Evolutionary conservation across 805 yeast genomes (phyloP).

Genomic region (Wickerhamomyces mucosus): DNA sequence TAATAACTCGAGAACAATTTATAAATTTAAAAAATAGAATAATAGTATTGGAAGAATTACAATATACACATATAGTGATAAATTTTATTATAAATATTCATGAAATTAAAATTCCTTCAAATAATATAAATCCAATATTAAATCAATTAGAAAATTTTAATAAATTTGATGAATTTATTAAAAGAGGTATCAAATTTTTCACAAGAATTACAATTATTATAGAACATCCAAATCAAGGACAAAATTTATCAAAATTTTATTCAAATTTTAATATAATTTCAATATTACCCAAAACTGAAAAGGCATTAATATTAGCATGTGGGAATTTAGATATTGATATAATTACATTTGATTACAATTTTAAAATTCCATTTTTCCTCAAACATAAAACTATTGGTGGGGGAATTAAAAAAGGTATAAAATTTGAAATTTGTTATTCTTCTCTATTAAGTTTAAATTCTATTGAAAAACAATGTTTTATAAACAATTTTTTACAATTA

Average conservation of each 20-base stretch:
- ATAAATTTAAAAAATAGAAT: slow-evolving; percentile 38
- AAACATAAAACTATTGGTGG: slow-evolving; percentile 80
- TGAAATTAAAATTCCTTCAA: neutral
- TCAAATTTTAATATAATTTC: slow-evolving; percentile 69
- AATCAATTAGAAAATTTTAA: neutral
- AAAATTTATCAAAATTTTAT: slow-evolving; percentile 35
- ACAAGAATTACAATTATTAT: slow-evolving; percentile 69
- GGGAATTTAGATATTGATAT: slow-evolving; percentile 74
- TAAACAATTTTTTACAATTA: slow-evolving; percentile 30
- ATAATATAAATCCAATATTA: neutral
- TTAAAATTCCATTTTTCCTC: slow-evolving; percentile 63
- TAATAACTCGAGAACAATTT: slow-evolving; percentile 34
- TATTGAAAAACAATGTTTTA: slow-evolving; percentile 18
- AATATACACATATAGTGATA: slow-evolving; percentile 71
- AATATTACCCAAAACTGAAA: slow-evolving; percentile 72
- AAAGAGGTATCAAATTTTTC: slow-evolving; percentile 36
- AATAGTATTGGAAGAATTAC: slow-evolving; percentile 45
- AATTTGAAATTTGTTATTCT: slow-evolving; percentile 69
- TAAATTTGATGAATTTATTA: slow-evolving; percentile 9
- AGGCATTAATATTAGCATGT: slow-evolving; percentile 65
- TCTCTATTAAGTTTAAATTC: slow-evolving; percentile 52
- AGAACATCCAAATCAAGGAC: slow-evolving; percentile 71
- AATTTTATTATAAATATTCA: slow-evolving; percentile 41
- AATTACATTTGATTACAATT: slow-evolving; percentile 59
- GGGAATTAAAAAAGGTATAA: slow-evolving; percentile 74